A percentile compares a stretch with the other conserved stretches of the same genome.
These are phyloP conservation scores for Meyerozyma guilliermondii DNA, from an alignment of 1,139 yeast species.

Conservation along the genomic window DNA sequence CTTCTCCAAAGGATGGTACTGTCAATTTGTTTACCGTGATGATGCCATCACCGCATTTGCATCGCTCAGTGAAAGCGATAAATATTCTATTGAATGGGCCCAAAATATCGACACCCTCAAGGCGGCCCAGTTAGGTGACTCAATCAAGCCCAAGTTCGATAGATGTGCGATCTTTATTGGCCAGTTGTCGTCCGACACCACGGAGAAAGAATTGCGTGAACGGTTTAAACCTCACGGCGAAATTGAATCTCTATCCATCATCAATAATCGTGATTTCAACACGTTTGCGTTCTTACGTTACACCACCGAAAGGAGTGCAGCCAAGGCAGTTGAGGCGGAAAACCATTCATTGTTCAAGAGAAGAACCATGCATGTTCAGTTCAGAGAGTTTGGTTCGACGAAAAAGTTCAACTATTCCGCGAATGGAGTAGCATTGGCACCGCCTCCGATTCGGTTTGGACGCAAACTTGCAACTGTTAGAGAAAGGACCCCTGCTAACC, in stretches of 20 bases:
- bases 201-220: conserved; percentile 48
- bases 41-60: conserved; percentile 90
- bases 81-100: conserved; percentile 74
- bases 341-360: conserved; percentile 71
- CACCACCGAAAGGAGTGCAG: conserved; percentile 65
- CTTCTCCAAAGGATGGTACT: conserved; percentile 59
- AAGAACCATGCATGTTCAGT: conserved; percentile 80
- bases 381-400: conserved; percentile 41
- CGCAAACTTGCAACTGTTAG: background rate
- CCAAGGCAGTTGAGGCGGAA: conserved; percentile 76
- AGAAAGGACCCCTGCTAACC: too few relatives aligned
- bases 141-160: conserved; percentile 41
- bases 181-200: conserved; percentile 52
- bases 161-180: conserved; percentile 73
- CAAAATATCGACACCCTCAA: conserved; percentile 54
- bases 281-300: conserved; percentile 72
- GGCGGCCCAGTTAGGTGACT: background rate
- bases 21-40: conserved; percentile 78
- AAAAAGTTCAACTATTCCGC: conserved; percentile 2
- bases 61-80: conserved; percentile 46
- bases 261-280: conserved; percentile 18
- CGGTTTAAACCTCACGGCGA: conserved; percentile 68
- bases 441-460: conserved; percentile 52
- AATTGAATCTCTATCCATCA: conserved; percentile 49
- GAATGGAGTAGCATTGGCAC: conserved; percentile 51